Conservation (phyloP, 495 filamentous ascomycete genomes). For the Xylaria telfairii region DNA sequence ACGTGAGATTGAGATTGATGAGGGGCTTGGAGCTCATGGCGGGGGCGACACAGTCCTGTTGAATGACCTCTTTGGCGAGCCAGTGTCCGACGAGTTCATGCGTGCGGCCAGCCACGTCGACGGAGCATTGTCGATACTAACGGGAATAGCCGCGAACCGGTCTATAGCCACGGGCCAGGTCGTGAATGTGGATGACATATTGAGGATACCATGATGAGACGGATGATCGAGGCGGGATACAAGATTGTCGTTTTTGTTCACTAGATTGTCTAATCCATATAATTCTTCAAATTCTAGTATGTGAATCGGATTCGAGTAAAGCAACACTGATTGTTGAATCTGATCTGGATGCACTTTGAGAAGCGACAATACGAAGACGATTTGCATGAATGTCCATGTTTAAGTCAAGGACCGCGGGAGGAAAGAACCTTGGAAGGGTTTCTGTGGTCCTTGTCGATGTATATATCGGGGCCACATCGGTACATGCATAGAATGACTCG, state of each 20-base stretch:
- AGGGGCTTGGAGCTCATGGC: conserved; percentile 49
- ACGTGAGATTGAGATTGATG: conserved; percentile 48
- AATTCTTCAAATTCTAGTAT: not conserved
- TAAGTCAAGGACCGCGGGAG: too few species aligned
- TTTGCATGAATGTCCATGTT: too few species aligned
- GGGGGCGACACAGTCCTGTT: conserved; percentile 54
- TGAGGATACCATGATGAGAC: conserved; percentile 40
- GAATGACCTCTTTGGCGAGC: conserved; percentile 53
- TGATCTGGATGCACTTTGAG: not conserved
- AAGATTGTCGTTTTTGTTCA: not conserved
- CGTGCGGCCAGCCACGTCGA: conserved; percentile 57
- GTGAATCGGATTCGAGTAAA: not conserved
- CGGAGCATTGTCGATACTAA: conserved; percentile 61
- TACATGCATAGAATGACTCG: not conserved
- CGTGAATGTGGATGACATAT: conserved; percentile 53
- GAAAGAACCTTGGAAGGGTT: too few species aligned
- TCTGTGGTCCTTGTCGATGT: too few species aligned
- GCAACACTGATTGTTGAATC: not conserved
- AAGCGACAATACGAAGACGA: too few species aligned
- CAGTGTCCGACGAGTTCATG: conserved; percentile 49
- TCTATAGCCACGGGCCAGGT: conserved; percentile 60
- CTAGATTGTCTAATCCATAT: not conserved
- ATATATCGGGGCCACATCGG: not conserved
- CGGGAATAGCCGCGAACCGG: conserved; percentile 63
- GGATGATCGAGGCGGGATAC: not conserved